Evolutionary conservation across 495 filamentous ascomycete species (phyloP).

Genomic region (Endocarpon pusillum): DNA sequence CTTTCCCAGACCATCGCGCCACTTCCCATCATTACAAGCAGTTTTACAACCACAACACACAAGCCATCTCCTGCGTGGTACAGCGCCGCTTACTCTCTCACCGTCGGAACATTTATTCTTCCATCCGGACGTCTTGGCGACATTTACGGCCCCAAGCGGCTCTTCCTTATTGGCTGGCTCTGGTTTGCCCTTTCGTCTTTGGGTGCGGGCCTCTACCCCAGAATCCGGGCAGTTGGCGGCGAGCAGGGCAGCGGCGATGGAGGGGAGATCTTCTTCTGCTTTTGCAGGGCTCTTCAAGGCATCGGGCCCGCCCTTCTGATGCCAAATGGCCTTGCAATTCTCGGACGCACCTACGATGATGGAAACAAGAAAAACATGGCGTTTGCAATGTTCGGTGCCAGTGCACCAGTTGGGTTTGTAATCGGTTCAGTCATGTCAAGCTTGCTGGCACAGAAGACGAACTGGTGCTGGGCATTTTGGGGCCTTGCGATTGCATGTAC

Average conservation of each 20-base stretch:
- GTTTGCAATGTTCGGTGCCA: conserved; percentile 46
- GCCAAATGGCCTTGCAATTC: conserved; percentile 45
- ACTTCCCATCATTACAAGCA: conserved; percentile 14
- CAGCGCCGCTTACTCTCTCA: conserved; percentile 39
- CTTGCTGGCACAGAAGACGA: conserved; percentile 34
- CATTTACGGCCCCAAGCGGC: conserved; percentile 36
- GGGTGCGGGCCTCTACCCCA: conserved; percentile 32
- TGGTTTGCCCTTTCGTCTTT: conserved; percentile 43
- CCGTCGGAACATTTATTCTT: conserved; percentile 49
- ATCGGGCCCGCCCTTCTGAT: conserved; percentile 43
- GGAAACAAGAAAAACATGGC: conserved; percentile 43
- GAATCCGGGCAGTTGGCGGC: neutral
- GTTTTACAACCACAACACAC: conserved; percentile 6
- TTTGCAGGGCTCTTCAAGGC: conserved; percentile 42
- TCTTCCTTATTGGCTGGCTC: conserved; percentile 37
- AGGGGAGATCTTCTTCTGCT: conserved; percentile 36
- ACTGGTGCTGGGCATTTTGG: conserved; percentile 58
- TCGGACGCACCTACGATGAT: conserved; percentile 37
- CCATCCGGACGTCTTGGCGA: conserved; percentile 43
- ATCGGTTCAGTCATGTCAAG: conserved; percentile 31
- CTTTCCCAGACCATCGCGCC: conserved; percentile 22
- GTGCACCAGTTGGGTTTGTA: conserved; percentile 36
- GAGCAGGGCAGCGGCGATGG: too few relatives aligned
- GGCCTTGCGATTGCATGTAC: conserved; percentile 29
- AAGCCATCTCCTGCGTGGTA: conserved; percentile 31